Percentiles rank a stretch among this genome's conserved stretches.
Evolutionary conservation across 495 filamentous ascomycete genomes (phyloP).

Genomic region (Xylaria longipes): DNA sequence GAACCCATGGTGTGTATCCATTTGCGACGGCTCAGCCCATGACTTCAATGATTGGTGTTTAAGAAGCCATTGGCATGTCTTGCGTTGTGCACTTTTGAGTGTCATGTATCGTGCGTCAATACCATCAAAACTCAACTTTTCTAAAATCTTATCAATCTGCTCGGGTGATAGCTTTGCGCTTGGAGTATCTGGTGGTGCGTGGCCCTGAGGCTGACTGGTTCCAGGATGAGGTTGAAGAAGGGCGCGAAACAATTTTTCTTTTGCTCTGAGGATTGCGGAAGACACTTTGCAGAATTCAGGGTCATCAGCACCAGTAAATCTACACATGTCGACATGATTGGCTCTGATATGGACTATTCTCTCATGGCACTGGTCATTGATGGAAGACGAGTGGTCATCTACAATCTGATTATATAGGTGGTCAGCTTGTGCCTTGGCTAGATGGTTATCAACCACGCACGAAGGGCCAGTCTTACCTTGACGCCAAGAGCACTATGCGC

Average conservation of each 20-base stretch:
- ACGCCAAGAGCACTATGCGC: constrained; percentile 23
- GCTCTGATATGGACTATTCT: constrained; percentile 38
- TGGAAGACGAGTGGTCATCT: constrained; percentile 44
- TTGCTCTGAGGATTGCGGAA: neutral
- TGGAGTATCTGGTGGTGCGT: neutral
- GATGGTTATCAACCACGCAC: neutral
- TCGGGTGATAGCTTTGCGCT: neutral
- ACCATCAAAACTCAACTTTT: neutral
- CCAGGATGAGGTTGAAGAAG: neutral
- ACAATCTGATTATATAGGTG: constrained; percentile 36
- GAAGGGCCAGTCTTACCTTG: constrained; percentile 34
- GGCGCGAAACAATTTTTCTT: neutral
- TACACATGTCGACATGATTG: constrained; percentile 52
- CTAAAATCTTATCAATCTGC: neutral
- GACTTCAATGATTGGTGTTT: constrained; percentile 33
- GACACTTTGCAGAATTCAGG: constrained; percentile 40
- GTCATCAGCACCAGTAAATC: constrained; percentile 44
- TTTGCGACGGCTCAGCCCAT: constrained; percentile 46
- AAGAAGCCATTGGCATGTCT: constrained; percentile 1
- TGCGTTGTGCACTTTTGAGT: neutral
- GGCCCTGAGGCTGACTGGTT: neutral
- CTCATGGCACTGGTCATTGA: constrained; percentile 36
- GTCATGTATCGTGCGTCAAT: constrained; percentile 3
- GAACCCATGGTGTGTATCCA: constrained; percentile 50
- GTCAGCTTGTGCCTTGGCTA: neutral